These are phyloP conservation scores for Myriosclerotinia curreyana DNA, from an alignment of 2,329 filamentous ascomycete species.

Conservation along the genomic window DNA sequence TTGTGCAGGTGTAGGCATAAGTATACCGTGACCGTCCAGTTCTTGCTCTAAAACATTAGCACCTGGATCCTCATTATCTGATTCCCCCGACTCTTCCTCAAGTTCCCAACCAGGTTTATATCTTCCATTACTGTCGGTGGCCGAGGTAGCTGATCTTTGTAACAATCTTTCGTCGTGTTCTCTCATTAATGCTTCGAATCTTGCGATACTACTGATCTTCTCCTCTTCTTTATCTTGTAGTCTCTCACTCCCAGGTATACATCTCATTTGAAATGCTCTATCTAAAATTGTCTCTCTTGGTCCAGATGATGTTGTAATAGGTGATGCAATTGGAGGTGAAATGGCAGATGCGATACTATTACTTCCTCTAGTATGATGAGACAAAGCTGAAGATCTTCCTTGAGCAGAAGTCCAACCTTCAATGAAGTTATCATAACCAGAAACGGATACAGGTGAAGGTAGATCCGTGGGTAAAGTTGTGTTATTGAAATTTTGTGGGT, in stretches of 20 bases:
- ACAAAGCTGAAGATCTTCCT: slow-evolving; percentile 57
- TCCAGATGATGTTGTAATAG: slow-evolving; percentile 43
- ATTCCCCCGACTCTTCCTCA: slow-evolving; percentile 43
- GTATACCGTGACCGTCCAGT: slow-evolving; percentile 29
- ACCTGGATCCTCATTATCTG: slow-evolving; percentile 38
- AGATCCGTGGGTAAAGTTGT: slow-evolving; percentile 51
- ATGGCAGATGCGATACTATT: slow-evolving; percentile 54
- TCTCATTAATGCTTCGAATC: slow-evolving; percentile 64
- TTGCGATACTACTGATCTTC: slow-evolving; percentile 61
- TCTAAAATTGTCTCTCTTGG: slow-evolving; percentile 66
- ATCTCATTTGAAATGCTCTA: slow-evolving; percentile 61
- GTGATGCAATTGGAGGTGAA: slow-evolving; percentile 38
- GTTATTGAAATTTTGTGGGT: slow-evolving; percentile 50
- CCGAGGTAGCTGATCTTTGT: slow-evolving; percentile 22
- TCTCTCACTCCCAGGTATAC: slow-evolving; percentile 58
- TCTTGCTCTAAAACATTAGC: slow-evolving; percentile 37
- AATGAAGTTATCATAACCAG: slow-evolving; percentile 55
- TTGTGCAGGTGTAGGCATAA: slow-evolving; percentile 38
- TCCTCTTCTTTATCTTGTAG: slow-evolving; percentile 51
- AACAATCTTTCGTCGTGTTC: slow-evolving; percentile 52
- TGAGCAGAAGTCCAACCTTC: slow-evolving; percentile 61
- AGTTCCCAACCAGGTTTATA: slow-evolving; percentile 36
- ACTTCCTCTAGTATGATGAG: slow-evolving; percentile 51
- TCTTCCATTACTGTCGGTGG: slow-evolving; percentile 15
- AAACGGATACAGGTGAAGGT: slow-evolving; percentile 52